These are phyloP conservation scores for Cochliopodium minus DNA, from an alignment of 208 protist species.

Conservation along the genomic window DNA sequence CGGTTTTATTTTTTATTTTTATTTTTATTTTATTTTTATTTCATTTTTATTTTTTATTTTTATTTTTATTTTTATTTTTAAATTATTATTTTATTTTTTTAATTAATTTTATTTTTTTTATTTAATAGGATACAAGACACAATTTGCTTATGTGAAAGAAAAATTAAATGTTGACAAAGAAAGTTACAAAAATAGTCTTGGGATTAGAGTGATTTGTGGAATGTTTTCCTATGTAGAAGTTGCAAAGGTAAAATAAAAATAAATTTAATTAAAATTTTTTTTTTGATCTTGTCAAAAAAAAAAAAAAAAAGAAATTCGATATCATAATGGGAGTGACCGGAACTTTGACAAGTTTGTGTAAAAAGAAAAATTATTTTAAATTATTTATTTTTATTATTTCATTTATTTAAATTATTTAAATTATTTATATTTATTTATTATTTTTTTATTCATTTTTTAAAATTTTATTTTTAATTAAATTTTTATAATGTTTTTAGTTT, in stretches of 20 bases:
- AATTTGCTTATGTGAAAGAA: conserved; percentile 17
- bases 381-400: conserved; percentile 7
- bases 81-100: no score
- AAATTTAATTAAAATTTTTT: no score
- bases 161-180: no score
- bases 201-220: conserved; percentile 13
- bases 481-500: neutral
- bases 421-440: conserved; percentile 16
- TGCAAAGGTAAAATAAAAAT: no score
- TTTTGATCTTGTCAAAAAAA: no score
- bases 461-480: neutral
- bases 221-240: conserved; percentile 18
- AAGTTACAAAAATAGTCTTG: neutral
- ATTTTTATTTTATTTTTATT: no score
- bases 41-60: no score
- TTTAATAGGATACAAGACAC: conserved; percentile 17
- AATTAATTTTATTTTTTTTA: no score
- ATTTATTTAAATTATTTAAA: conserved; percentile 11
- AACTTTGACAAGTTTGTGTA: conserved; percentile 9
- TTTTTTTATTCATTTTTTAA: neutral
- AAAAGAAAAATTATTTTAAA: conserved; percentile 7
- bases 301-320: no score
- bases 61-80: no score
- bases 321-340: conserved; percentile 19
- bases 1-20: no score